These are phyloP conservation scores for Chionographis japonica DNA, from an alignment of 106 monocot genomes.

Conservation along the genomic window DNA sequence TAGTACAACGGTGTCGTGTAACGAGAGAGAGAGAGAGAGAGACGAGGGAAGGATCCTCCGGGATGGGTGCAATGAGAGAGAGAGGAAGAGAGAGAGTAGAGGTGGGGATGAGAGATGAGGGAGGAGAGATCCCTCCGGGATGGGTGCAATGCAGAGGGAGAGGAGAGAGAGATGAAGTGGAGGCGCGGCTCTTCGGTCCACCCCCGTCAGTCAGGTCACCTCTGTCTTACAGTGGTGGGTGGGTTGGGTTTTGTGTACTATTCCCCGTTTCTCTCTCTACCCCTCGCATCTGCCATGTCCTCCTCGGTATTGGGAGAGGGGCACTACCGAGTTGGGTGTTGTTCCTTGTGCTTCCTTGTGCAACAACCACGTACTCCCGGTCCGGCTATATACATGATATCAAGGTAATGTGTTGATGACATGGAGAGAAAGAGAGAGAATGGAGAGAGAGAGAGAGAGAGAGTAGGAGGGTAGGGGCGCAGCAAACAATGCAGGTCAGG, in stretches of 20 bases:
- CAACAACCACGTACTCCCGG: conserved; percentile 18
- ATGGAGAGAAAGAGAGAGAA: neutral
- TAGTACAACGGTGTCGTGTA: conserved; percentile 4
- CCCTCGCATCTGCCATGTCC: conserved; percentile 2
- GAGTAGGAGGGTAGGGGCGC: neutral
- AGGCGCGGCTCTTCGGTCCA: too few species aligned
- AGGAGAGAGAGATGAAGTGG: too few species aligned
- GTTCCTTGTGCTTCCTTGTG: neutral
- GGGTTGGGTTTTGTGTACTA: neutral
- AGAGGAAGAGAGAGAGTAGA: neutral
- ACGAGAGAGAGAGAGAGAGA: neutral
- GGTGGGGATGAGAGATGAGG: too few species aligned
- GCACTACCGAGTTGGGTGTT: too few species aligned
- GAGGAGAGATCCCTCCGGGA: too few species aligned
- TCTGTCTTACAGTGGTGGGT: too few species aligned
- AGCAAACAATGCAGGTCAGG: conserved; percentile 19
- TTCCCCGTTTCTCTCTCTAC: conserved; percentile 4
- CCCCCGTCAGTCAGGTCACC: too few species aligned
- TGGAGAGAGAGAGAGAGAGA: neutral
- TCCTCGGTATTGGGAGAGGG: neutral
- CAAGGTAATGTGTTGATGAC: neutral
- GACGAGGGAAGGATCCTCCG: conserved; percentile 10
- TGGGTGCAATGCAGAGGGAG: too few species aligned
- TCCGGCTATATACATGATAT: neutral
- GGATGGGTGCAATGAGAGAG: conserved; percentile 23